Base-by-base conservation (phyloP, 768 basidiomycete genomes). In the Leucocoprinus sp. region DNA sequence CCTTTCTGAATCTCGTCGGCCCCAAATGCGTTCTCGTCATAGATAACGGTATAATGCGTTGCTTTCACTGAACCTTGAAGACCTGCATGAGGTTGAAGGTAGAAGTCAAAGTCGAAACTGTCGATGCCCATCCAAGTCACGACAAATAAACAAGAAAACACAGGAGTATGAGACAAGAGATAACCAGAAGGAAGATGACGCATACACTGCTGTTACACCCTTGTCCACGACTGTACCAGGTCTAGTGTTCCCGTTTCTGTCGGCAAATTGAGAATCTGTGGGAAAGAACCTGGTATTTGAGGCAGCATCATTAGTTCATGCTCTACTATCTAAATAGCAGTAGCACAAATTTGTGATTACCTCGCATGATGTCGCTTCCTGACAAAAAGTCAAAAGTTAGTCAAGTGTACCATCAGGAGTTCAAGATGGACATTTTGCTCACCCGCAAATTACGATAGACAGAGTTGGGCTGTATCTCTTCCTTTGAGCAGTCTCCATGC, bases 181-280 rank as follows among this genome's bases (percentile, higher is more conserved):
- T 4, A 15, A 17, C 39, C n/a, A 37, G 40, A 29, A 3, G 37
- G 19, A 29, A 34, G 24, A 35, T 41, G 14, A 1, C 15, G 52
- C 74, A 39, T 67, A 82, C 76, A 80, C 72, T 1, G 72, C 76
- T 2, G 88, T 88, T 28, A 90, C 66, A 3, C 88, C 88, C 55
- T 75, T 74, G 59, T 92, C 88, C 8, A 88, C 80, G 3, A 92
- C 76, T 0, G 89, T 89, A 1, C 88, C 88, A 0, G 88, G 82
- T 2, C 69, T 70, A 0, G 87, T 85, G 54, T 92, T 90, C 0
- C 87, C 86, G 47, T 84, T 86, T 43, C 58, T 66, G 52, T 79
- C 76, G 2, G 75, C 81, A 34, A 67, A 54, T 4, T 66, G 55
- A 1, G 69, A 65, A 18, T 70, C 58, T 0, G 76, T 72, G 0